Base-by-base conservation (phyloP, 2,329 filamentous ascomycete species). In the Thelonectria blattea region DNA sequence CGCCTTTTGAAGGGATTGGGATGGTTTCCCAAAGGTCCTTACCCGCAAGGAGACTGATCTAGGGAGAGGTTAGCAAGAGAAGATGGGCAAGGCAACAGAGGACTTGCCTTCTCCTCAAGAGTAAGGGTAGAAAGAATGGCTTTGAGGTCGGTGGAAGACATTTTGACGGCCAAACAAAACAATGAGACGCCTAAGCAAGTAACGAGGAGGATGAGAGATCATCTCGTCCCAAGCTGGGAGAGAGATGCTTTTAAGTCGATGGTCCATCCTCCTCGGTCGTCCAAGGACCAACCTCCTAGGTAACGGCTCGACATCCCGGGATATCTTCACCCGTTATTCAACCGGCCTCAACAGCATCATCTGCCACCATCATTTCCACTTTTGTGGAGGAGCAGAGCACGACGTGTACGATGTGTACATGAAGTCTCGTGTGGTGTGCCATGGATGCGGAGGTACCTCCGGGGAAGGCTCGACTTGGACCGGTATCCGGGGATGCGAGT, bases 71-170 rank as follows among this genome's bases (percentile, higher is more conserved):
- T 56, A 63, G 51, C 42, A 46, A 15, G 20, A 24, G 52, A n/a
- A 52, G 20, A 46, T n/a, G 3, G 50, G 34, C 17, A 11, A n/a
- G 30, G 20, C 12, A 18, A 9, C n/a, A 15, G 27, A 30, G 41
- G 10, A 69, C 56, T n/a, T 34, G 69, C 72, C 66, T 73, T 73
- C 50, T 73, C 72, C 59, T 73, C 72, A 47, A 73, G 70, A 39
- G 66, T 71, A 59, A 73, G 65, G 51, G 64, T 70, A 39, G 71
- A 64, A 56, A 73, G 63, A 46, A 73, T 68, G 22, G 69, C 67
- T 30, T 65, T 63, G 1, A 73, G 66, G 55, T 71, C 65, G 60
- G 68, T 67, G 17, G 67, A 65, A 53, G 68, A 50, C 68, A 71
- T 71, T 24, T 54, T 66, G 68, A 63, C 46, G 24, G 42, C 32